Base-by-base conservation (phyloP, 1,139 yeast genomes). In the Hemisphaericaspora xylanilytica region DNA sequence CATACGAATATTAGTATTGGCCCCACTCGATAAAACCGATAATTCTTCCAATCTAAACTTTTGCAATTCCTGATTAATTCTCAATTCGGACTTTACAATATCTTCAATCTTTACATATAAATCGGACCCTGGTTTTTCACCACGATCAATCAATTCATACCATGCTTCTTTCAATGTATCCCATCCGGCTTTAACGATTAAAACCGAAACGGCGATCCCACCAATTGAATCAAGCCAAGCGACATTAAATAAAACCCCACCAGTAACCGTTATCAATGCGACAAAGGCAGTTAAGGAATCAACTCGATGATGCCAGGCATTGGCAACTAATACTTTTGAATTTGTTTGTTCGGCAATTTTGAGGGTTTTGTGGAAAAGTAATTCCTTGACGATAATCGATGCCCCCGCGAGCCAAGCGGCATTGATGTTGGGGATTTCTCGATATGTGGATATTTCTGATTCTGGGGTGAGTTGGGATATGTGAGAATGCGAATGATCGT, bases 251-350 rank as follows among this genome's bases (percentile, higher is more conserved):
- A 87, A 65, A 47, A 85, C 82, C 22, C 96, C 96, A 2, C 94
- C 83, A 0, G 95, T 78, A 38, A 92, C 94, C 0, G 97, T 89
- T 4, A 81, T 75, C 18, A 90, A 75, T 0, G 98, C 97, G 8
- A 92, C 97, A 28, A 85, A 73, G 0, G 97, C 89, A 0, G 97
- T 94, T 50, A 92, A 61, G 1, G 96, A 85, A 58, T 92, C 98
- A n/a, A 92, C 90, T 47, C 98, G 75, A 56, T 92, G 98, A 59
- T 92, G 98, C 97, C 97, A 92, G 3, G 98, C 98, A 56, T 92
- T 92, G 5, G 98, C 98, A 36, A 88, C 82, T 40, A 92, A 72
- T 4, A 92, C 97, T 46, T 88, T 86, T 2, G 97, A 88, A 53
- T 87, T 85, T 22, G 89, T 78, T 44, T 73, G 67, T 32, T 72